These are phyloP conservation scores for Corrigiola litoralis DNA, from an alignment of 179 eudicot species.

Conservation along the genomic window DNA sequence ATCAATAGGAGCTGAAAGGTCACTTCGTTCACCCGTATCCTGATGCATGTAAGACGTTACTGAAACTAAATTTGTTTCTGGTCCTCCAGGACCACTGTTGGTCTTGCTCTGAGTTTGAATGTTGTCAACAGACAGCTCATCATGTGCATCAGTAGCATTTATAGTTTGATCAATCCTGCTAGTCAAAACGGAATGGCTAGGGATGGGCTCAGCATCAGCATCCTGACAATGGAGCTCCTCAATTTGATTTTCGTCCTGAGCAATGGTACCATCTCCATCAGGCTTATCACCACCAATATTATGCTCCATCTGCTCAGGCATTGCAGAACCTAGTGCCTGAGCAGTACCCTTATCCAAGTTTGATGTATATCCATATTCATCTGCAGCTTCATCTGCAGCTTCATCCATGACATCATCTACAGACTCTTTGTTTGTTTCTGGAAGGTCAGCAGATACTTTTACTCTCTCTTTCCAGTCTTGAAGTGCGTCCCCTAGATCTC, in stretches of 20 bases:
- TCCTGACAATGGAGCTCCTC: slow-evolving; percentile 38
- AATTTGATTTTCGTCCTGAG: slow-evolving; percentile 28
- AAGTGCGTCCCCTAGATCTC: slow-evolving; percentile 87
- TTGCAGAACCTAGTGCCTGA: slow-evolving; percentile 89
- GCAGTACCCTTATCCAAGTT: slow-evolving; percentile 74
- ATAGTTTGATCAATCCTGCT: slow-evolving; percentile 36
- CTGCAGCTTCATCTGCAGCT: slow-evolving; percentile 57
- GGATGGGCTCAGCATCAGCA: slow-evolving; percentile 31
- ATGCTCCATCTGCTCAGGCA: slow-evolving; percentile 70
- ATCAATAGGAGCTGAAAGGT: slow-evolving; percentile 32
- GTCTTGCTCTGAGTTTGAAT: slow-evolving; percentile 12
- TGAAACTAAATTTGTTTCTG: slow-evolving; percentile 54
- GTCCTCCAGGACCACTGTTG: slow-evolving; percentile 21
- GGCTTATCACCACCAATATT: slow-evolving; percentile 41
- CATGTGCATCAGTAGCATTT: slow-evolving; percentile 23
- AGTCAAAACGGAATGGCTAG: slow-evolving; percentile 26
- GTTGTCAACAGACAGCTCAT: slow-evolving; percentile 34
- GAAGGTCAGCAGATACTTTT: slow-evolving; percentile 67
- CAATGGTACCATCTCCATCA: slow-evolving; percentile 37
- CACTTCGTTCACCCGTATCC: slow-evolving; percentile 30
- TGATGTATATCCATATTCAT: slow-evolving; percentile 74
- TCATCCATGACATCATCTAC: slow-evolving; percentile 56
- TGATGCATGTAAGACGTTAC: slow-evolving; percentile 41
- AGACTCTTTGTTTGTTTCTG: slow-evolving; percentile 35
- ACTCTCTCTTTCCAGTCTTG: slow-evolving; percentile 96